These are phyloP conservation scores for Trametes coccinea DNA, from an alignment of 768 basidiomycete species.

Conservation along the genomic window DNA sequence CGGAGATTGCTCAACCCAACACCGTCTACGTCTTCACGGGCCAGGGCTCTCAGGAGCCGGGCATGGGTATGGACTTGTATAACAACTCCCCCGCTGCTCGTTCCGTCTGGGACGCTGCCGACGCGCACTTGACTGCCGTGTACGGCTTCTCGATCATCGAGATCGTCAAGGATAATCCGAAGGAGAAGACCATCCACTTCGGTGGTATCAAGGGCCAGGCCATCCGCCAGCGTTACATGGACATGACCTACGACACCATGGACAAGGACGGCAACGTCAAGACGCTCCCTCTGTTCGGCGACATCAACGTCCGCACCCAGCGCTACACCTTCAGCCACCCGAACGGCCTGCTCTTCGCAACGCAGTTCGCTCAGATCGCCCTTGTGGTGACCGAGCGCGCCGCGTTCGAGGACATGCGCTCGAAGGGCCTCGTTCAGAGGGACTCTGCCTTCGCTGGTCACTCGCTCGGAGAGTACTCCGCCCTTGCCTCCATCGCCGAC, in stretches of 20 bases:
- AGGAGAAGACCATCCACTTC: conserved; percentile 97
- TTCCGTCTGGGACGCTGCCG: conserved; percentile 96
- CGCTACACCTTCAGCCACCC: conserved; percentile 99
- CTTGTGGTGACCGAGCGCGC: conserved; percentile 98
- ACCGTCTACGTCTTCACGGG: conserved; percentile 98
- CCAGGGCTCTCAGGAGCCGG: conserved; percentile 95
- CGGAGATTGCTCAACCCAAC: conserved; percentile 89
- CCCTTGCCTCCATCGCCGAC: conserved; percentile 95
- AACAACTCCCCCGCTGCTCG: conserved; percentile 89
- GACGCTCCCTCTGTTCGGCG: conserved; percentile 93
- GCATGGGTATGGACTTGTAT: conserved; percentile 99
- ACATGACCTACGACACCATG: conserved; percentile 96
- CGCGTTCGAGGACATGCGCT: conserved; percentile 96
- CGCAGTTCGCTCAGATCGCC: conserved; percentile 98
- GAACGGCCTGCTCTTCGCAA: conserved; percentile 92
- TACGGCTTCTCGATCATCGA: conserved; percentile 99
- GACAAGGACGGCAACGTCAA: conserved; percentile 96
- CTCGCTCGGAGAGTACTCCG: conserved; percentile 98
- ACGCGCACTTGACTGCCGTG: conserved; percentile 87
- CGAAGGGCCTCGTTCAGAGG: conserved; percentile 91
- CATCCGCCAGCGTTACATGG: conserved; percentile 99
- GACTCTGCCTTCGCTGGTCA: conserved; percentile 96
- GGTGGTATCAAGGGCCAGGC: conserved; percentile 99
- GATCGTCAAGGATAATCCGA: conserved; percentile 98
- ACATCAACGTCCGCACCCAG: conserved; percentile 92